phyloP scores from a whole-genome alignment of 805 yeast species.

The Saccharomycopsis fodiens region DNA sequence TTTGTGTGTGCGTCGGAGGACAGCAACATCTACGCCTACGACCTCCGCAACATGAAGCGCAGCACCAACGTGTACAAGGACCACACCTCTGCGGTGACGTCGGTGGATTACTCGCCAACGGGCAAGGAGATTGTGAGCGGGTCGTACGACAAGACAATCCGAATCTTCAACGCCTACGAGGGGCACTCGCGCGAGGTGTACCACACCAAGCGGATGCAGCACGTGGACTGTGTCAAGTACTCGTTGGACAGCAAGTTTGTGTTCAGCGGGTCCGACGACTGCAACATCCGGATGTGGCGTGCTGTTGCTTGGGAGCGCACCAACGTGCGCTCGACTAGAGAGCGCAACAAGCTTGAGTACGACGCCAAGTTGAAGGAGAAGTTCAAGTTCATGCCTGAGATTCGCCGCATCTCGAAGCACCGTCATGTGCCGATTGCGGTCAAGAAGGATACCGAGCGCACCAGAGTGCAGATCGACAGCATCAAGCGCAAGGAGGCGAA shows the following conservation, averaged over 20 bases:
- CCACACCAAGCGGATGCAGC: slow-evolving; percentile 97
- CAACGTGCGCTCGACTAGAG: slow-evolving; percentile 69
- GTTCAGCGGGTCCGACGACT: slow-evolving; percentile 90
- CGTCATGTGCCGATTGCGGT: slow-evolving; percentile 84
- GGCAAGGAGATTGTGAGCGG: slow-evolving; percentile 96
- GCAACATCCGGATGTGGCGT: slow-evolving; percentile 93
- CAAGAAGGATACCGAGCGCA: slow-evolving; percentile 85
- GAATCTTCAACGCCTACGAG: slow-evolving; percentile 65
- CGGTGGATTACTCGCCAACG: slow-evolving; percentile 91
- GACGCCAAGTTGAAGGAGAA: slow-evolving; percentile 88
- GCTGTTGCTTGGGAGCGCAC: slow-evolving; percentile 79
- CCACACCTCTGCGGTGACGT: slow-evolving; percentile 94
- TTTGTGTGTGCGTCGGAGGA: slow-evolving; percentile 92
- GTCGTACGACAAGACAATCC: slow-evolving; percentile 86
- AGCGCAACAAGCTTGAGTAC: slow-evolving; percentile 79
- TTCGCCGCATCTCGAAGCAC: slow-evolving; percentile 81
- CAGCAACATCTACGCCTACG: slow-evolving; percentile 91
- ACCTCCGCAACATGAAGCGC: slow-evolving; percentile 84
- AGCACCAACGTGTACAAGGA: slow-evolving; percentile 85
- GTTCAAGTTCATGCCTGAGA: slow-evolving; percentile 94
- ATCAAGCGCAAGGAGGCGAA: slow-evolving; percentile 78
- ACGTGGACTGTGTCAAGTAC: slow-evolving; percentile 74
- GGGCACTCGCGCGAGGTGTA: slow-evolving; percentile 95
- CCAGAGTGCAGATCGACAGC: slow-evolving; percentile 62
- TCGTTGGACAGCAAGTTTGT: slow-evolving; percentile 87